Evolutionary conservation across 768 basidiomycete genomes (phyloP), one percentile per base, ranked within the genome.

Genomic region (Dentipellis fragilis): DNA sequence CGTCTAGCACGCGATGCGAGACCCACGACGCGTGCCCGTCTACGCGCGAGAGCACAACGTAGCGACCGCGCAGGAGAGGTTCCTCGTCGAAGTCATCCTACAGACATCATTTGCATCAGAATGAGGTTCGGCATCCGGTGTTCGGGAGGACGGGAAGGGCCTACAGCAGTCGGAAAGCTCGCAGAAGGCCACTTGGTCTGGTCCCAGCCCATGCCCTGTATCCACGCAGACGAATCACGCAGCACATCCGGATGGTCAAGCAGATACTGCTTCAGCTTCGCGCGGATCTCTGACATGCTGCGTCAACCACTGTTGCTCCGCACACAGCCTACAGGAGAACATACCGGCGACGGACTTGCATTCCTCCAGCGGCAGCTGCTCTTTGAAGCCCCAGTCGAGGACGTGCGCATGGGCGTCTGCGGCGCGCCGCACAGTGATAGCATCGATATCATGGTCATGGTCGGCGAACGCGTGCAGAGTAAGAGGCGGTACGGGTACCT

Each of bases 161-260:
- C 23, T 62, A 89, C 91, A 1, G 88, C 84, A 35, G 77, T 82
- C 2, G 92, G 92, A 59, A 91, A 93, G 21, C 49, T 37, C 42
- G 58, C 58, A 10, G 58, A 56, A 7, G 75, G 59, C 88, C 88
- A 91, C 56, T 78, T 75, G 1, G 87, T 95, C 68, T 98, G 93
- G 64, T 98, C 90, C 93, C 94, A 98, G 4, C 94, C 94, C 73
- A 87, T 80, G 10, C 92, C 93, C 61, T 84, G 73, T 42, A 96
- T 80, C 90, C 91, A 96, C 5, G 64, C 71, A 3, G 75, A 70
- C 2, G 69, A 72, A 63, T 88, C 77, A 3, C 75, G 65, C 1
- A 71, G 65, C 6, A 85, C 66, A 39, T 82, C 80, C 0, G 86
- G 80, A 52, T 82, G 79, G 0, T 74, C 67, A 4, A 71, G 63